Conservation (phyloP, 805 yeast species). For the Zygosaccharomyces bisporus region DNA sequence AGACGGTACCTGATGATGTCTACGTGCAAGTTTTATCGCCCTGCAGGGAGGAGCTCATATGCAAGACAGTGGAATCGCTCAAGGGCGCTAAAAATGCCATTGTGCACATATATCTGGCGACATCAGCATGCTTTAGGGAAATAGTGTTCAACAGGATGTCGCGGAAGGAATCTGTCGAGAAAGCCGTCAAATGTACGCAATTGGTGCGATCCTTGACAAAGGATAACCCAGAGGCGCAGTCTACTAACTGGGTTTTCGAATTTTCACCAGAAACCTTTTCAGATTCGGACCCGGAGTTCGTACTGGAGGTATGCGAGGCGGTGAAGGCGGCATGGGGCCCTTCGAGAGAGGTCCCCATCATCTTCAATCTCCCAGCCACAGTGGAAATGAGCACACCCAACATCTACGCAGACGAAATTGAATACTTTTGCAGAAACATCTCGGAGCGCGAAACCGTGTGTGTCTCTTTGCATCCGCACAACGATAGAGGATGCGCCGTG, state of each 20-base stretch:
- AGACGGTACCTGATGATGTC: conserved; percentile 73
- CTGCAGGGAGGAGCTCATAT: conserved; percentile 66
- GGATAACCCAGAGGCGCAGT: conserved; percentile 63
- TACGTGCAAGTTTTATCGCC: conserved; percentile 69
- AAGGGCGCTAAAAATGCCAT: conserved; percentile 70
- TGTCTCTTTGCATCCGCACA: conserved; percentile 71
- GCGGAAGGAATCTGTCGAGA: conserved; percentile 59
- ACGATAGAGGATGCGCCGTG: conserved; percentile 80
- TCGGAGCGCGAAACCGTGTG: conserved; percentile 67
- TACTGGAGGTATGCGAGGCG: conserved; percentile 74
- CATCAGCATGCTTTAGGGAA: conserved; percentile 70
- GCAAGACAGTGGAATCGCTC: conserved; percentile 69
- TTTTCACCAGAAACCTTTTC: conserved; percentile 77
- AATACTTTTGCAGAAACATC: conserved; percentile 64
- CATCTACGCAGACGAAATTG: conserved; percentile 76
- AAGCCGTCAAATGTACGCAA: conserved; percentile 68
- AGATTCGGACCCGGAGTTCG: conserved; percentile 70
- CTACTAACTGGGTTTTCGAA: conserved; percentile 66
- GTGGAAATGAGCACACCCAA: conserved; percentile 76
- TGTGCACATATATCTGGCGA: conserved; percentile 70
- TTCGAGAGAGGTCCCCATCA: conserved; percentile 63
- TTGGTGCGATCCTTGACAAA: conserved; percentile 66
- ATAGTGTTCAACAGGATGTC: conserved; percentile 68
- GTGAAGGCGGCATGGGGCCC: conserved; percentile 82
- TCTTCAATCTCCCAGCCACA: conserved; percentile 77